These are phyloP conservation scores for Triangularia verruculosa DNA, from an alignment of 2,329 filamentous ascomycete genomes.

Conservation along the genomic window DNA sequence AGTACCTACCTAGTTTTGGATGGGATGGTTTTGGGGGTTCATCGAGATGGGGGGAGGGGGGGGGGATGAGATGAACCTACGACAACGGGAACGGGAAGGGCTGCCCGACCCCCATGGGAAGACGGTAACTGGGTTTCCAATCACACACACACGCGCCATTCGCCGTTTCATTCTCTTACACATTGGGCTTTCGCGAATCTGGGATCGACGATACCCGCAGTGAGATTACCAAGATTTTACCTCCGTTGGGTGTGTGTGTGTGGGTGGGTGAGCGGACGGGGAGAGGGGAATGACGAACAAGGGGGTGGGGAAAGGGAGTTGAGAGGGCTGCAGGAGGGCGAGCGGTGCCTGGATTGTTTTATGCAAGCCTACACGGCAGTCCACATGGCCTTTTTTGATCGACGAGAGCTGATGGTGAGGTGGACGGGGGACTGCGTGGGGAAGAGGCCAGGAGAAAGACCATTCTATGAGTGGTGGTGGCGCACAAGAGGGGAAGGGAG, in stretches of 20 bases:
- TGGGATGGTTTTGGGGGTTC: neutral
- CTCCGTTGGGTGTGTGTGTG: neutral
- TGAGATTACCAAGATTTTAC: neutral
- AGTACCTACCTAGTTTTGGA: neutral
- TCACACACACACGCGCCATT: neutral
- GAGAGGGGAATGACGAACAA: neutral
- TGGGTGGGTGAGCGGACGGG: neutral
- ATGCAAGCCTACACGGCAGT: constrained; percentile 17
- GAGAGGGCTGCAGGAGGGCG: constrained; percentile 6
- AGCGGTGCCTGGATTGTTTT: constrained; percentile 5
- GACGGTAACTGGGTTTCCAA: neutral
- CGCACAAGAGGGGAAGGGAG: constrained; percentile 2
- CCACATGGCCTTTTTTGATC: constrained; percentile 16
- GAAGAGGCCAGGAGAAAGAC: neutral
- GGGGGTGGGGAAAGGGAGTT: neutral
- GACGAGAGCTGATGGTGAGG: neutral
- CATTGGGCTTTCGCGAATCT: neutral
- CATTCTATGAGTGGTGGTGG: neutral
- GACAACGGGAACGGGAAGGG: neutral
- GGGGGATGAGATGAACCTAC: neutral
- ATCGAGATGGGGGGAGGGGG: neutral
- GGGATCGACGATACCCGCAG: neutral
- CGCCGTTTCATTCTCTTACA: neutral
- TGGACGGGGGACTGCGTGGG: neutral
- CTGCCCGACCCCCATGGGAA: neutral